phyloP scores from a whole-genome alignment of 2,329 filamentous ascomycete genomes.

The Mycosphaerella sp. region DNA sequence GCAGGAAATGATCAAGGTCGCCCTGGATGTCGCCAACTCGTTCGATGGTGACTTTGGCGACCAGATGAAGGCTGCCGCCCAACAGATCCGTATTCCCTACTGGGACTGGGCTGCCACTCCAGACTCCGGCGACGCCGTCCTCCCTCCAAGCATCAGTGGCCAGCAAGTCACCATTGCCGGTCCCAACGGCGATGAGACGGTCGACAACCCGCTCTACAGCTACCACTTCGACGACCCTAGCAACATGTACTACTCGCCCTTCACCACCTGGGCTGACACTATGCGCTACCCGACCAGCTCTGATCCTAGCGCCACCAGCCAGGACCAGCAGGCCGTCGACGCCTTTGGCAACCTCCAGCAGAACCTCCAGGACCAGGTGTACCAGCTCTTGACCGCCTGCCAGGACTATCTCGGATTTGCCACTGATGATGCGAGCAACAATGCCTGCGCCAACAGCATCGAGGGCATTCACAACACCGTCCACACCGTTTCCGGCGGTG shows the following conservation, averaged over 20 bases:
- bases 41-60: slow-evolving; percentile 21
- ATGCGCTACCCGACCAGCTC: slow-evolving; percentile 30
- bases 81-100: slow-evolving; percentile 26
- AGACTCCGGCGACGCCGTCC: slow-evolving; percentile 14
- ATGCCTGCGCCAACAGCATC: slow-evolving; percentile 29
- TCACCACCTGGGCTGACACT: slow-evolving; percentile 28
- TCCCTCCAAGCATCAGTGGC: slow-evolving; percentile 25
- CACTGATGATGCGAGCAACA: slow-evolving; percentile 26
- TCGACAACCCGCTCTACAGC: slow-evolving; percentile 27
- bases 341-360: slow-evolving; percentile 28
- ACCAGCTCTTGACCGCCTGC: slow-evolving; percentile 31
- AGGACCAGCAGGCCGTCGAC: slow-evolving; percentile 13
- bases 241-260: slow-evolving; percentile 27
- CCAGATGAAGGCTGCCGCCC: slow-evolving; percentile 25
- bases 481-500: slow-evolving; percentile 29
- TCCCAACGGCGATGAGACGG: slow-evolving; percentile 24
- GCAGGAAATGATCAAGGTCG: slow-evolving; percentile 29
- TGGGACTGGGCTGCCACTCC: slow-evolving; percentile 28
- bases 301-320: slow-evolving; percentile 19
- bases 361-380: slow-evolving; percentile 30
- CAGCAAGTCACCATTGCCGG: slow-evolving; percentile 24
- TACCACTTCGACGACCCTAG: slow-evolving; percentile 23
- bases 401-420: slow-evolving; percentile 29
- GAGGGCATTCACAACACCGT: slow-evolving; percentile 35
- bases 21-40: slow-evolving; percentile 24